phyloP scores from a whole-genome alignment of 257 asterid genomes.

The Jasminum sambac region DNA sequence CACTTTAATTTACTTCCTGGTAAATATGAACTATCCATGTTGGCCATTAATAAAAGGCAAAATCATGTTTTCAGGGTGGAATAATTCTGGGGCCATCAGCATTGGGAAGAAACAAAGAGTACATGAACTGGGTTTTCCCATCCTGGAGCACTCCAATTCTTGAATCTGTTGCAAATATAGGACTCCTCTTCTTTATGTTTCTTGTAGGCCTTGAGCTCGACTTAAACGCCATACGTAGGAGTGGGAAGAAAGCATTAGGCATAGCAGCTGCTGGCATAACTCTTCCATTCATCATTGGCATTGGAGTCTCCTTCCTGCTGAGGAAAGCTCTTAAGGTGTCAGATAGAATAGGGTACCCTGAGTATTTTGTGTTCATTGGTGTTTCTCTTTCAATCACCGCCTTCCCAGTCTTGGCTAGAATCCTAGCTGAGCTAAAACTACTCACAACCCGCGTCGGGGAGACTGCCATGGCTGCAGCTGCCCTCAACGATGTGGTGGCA shows the following conservation, averaged over 20 bases:
- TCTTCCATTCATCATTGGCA: constrained; percentile 6
- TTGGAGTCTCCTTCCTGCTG: constrained; percentile 7
- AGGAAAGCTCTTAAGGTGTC: constrained; percentile 1
- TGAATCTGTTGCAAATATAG: constrained; percentile 17
- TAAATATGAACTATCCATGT: background rate
- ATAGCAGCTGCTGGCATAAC: constrained; percentile 16
- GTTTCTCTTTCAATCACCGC: constrained; percentile 20
- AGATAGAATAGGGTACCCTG: background rate
- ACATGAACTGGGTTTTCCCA: constrained; percentile 10
- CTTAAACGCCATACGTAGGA: constrained; percentile 19
- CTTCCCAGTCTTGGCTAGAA: constrained; percentile 21
- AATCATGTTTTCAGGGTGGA: constrained; percentile 18
- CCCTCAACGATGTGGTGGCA: constrained; percentile 14
- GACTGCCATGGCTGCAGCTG: constrained; percentile 25
- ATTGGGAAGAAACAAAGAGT: constrained; percentile 13
- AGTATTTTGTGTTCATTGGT: constrained; percentile 11
- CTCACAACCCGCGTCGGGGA: constrained; percentile 14
- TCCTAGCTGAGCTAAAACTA: constrained; percentile 23
- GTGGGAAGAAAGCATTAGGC: constrained; percentile 14
- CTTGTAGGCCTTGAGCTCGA: constrained; percentile 27
- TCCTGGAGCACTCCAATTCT: constrained; percentile 23
- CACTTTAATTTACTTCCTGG: background rate
- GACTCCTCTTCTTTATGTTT: constrained; percentile 24
- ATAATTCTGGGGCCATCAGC: constrained; percentile 26
- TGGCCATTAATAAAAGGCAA: background rate